A percentile compares a stretch with the other conserved stretches of the same genome.
phyloP scores from a whole-genome alignment of 345 rosid genomes.

The Euphorbia lathyris region DNA sequence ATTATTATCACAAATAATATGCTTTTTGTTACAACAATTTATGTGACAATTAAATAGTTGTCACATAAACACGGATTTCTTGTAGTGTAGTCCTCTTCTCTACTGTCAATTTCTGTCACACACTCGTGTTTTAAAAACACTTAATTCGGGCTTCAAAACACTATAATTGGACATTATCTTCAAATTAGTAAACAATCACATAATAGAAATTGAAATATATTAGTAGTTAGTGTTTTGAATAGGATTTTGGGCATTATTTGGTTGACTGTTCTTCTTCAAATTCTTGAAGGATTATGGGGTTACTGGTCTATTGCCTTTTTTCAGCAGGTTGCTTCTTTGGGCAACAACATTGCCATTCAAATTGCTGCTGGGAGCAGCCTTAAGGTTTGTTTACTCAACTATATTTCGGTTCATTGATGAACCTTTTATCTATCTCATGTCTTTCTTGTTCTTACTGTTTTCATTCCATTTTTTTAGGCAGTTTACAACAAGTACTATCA shows the following conservation, averaged over 20 bases:
- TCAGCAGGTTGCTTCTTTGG: slow-evolving; percentile 59
- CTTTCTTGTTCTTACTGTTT: not conserved
- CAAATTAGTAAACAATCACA: not conserved
- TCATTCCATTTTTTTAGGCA: slow-evolving; percentile 27
- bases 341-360: slow-evolving; percentile 55
- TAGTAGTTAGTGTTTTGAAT: not conserved
- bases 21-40: too few species aligned
- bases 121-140: too few species aligned
- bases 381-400: slow-evolving; percentile 31
- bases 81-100: too few species aligned
- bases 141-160: too few species aligned
- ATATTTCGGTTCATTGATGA: not conserved
- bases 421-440: not conserved
- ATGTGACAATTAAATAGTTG: too few species aligned
- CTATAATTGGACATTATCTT: too few species aligned
- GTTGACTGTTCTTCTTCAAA: slow-evolving; percentile 13
- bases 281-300: slow-evolving; percentile 50
- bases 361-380: slow-evolving; percentile 58
- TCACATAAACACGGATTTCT: too few species aligned
- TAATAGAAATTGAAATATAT: not conserved
- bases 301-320: slow-evolving; percentile 48
- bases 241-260: slow-evolving; percentile 3
- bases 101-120: too few species aligned
- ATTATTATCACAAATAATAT: too few species aligned
- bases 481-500: slow-evolving; percentile 41